Base-by-base conservation (phyloP, 495 filamentous ascomycete species). In the Hypoxylon perforatum region DNA sequence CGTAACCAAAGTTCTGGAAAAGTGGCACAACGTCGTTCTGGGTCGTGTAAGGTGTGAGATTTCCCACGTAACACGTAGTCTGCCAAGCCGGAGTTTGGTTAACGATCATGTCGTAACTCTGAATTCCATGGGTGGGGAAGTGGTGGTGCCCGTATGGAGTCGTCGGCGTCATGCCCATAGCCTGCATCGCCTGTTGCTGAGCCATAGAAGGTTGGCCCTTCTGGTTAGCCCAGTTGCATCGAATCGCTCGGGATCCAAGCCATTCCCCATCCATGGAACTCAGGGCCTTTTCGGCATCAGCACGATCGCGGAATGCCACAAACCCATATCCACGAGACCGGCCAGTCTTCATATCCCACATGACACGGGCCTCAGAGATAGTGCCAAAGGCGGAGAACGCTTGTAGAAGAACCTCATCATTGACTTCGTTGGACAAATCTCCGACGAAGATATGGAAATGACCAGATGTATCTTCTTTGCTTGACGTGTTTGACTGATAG, bases 321-420 rank as follows among this genome's bases (percentile, higher is more conserved):
- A 99, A 99, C 4, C 95, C 95, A 72, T 99, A 99, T 49, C 95
- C 95, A 65, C 95, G 91, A 48, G 95, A 98, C 57, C 95, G 90
- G 59, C 95, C 95, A 39, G 95, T 99, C 85, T 99, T 99, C 95
- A 99, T 99, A 75, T 99, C 95, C 95, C 95, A 99, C 95, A 99
- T 99, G 58, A 99, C 95, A 64, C 95, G 93, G 59, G 95, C 95
- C 79, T 99, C 95, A n/a, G 96, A 98, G 33, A 99, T 94, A 3
- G 88, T 91, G 10, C 95, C 95, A 77, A 98, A 99, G 36, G 94
- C 94, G 39, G 92, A 96, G 78, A 99, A 99, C 15, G 96, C 96
- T 78, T 98, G 95, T 8, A 90, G 81, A 25, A 99, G 82, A 50
- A 98, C 88, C 75, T 99, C 95, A 69, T 99, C 95, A 71, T 99